Conservation (phyloP, 352 stramenopile genomes). For the Lagenidium giganteum region DNA sequence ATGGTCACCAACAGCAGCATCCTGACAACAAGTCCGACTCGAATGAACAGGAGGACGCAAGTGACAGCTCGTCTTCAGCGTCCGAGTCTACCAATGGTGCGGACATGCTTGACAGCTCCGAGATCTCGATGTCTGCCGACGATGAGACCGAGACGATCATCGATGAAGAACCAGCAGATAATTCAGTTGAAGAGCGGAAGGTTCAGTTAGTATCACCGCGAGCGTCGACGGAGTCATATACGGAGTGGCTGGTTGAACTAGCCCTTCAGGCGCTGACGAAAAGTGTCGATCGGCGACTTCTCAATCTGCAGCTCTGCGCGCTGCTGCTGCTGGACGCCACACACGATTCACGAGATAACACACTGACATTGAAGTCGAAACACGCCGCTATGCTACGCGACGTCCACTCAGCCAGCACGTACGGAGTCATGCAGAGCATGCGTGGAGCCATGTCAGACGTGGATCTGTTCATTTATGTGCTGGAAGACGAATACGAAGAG, state of each 20-base stretch:
- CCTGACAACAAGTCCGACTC: too few species aligned
- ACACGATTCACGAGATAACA: too few species aligned
- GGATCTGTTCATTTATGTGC: slow-evolving; percentile 75
- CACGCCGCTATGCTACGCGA: slow-evolving; percentile 34
- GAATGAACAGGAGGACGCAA: slow-evolving; percentile 4
- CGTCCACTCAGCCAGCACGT: slow-evolving; percentile 59
- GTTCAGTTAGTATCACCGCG: too few species aligned
- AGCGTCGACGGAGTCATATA: too few species aligned
- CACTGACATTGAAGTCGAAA: too few species aligned
- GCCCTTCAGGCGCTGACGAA: slow-evolving; percentile 36
- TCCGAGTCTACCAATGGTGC: background rate
- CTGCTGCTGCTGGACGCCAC: slow-evolving; percentile 56
- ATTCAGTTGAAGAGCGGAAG: too few species aligned
- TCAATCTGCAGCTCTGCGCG: slow-evolving; percentile 47
- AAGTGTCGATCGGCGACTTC: slow-evolving; percentile 41
- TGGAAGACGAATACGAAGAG: slow-evolving; percentile 59
- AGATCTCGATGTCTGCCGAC: background rate
- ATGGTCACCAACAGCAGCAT: too few species aligned
- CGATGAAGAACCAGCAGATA: slow-evolving; percentile 13
- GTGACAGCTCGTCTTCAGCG: background rate
- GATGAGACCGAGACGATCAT: slow-evolving; percentile 9
- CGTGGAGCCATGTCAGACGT: slow-evolving; percentile 72
- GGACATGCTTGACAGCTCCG: background rate
- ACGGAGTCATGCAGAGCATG: slow-evolving; percentile 82
- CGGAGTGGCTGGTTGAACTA: slow-evolving; percentile 47